Evolutionary conservation across 1,284 basidiomycete genomes (phyloP).

Genomic region (Anthracocystis setariae): DNA sequence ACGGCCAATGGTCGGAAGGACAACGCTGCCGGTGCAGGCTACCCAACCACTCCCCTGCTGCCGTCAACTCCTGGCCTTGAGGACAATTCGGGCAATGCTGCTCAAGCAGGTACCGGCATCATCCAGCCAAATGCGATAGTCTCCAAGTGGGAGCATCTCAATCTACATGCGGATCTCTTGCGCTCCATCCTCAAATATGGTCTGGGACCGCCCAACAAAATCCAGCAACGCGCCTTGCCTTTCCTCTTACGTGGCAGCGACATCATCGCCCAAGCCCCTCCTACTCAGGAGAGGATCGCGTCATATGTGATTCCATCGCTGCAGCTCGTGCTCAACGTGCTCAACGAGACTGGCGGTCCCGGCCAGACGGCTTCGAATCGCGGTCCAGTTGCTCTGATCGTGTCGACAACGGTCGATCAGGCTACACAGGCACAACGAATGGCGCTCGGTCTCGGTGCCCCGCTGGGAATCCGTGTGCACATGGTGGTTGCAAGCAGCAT

Average conservation of each 20-base stretch:
- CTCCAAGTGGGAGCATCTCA: constrained; percentile 95
- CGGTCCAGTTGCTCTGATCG: constrained; percentile 74
- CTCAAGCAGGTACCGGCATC: constrained; percentile 70
- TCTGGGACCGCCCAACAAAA: constrained; percentile 97
- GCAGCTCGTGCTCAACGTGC: constrained; percentile 55
- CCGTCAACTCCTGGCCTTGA: constrained; percentile 28
- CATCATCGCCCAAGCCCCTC: constrained; percentile 97
- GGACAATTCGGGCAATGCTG: constrained; percentile 6
- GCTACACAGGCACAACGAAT: constrained; percentile 97
- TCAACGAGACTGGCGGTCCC: constrained; percentile 39
- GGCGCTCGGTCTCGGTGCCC: constrained; percentile 90
- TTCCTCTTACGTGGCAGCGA: constrained; percentile 92
- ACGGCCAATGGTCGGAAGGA: constrained; percentile 18
- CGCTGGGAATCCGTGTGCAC: constrained; percentile 68
- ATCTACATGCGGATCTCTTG: constrained; percentile 84
- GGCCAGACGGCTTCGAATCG: constrained; percentile 59
- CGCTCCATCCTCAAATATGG: constrained; percentile 92
- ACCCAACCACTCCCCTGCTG: constrained; percentile 4
- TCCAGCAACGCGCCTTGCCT: constrained; percentile 93
- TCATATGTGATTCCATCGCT: constrained; percentile 74
- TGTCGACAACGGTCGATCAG: constrained; percentile 97
- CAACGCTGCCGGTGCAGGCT: neutral
- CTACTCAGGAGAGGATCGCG: constrained; percentile 96
- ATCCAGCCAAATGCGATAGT: constrained; percentile 83
- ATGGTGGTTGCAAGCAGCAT: constrained; percentile 52